These are phyloP conservation scores for Maudiozyma saulgeensis DNA, from an alignment of 805 yeast species.

Conservation along the genomic window DNA sequence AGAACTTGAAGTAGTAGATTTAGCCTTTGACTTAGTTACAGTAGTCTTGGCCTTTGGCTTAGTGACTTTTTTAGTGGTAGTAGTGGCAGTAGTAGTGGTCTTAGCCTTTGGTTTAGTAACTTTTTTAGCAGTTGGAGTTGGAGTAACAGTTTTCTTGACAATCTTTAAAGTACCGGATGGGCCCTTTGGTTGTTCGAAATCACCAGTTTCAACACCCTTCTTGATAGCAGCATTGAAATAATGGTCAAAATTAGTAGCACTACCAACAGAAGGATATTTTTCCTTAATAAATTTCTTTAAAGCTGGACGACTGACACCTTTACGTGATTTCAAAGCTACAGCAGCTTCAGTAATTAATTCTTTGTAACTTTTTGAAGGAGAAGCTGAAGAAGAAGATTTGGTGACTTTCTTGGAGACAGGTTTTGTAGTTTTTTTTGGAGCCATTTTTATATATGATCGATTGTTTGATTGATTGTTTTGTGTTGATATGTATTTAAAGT, in stretches of 20 bases:
- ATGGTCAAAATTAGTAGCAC: conserved; percentile 59
- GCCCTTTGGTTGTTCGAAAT: conserved; percentile 77
- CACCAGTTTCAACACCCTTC: conserved; percentile 71
- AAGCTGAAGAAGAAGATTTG: conserved; percentile 3
- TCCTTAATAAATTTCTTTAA: conserved; percentile 68
- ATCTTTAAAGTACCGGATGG: conserved; percentile 79
- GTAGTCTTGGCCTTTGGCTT: conserved; percentile 3
- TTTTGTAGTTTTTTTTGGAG: conserved; percentile 7
- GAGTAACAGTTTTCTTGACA: conserved; percentile 13
- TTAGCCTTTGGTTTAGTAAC: conserved; percentile 23
- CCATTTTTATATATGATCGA: conserved; percentile 5
- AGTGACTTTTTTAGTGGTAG: conserved; percentile 10
- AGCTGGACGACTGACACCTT: conserved; percentile 79
- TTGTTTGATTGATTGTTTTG: not conserved
- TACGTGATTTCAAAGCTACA: conserved; percentile 53
- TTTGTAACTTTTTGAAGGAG: conserved; percentile 18
- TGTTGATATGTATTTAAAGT: not conserved
- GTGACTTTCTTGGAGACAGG: not conserved
- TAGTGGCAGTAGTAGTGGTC: not conserved
- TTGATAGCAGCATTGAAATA: conserved; percentile 70
- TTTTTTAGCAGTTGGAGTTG: conserved; percentile 20
- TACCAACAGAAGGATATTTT: conserved; percentile 43
- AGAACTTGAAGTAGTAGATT: conserved; percentile 3
- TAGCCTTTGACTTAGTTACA: conserved; percentile 7
- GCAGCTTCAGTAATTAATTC: conserved; percentile 47